These are phyloP conservation scores for Perkinsela sp. DNA, from an alignment of 208 protist species.

Conservation along the genomic window DNA sequence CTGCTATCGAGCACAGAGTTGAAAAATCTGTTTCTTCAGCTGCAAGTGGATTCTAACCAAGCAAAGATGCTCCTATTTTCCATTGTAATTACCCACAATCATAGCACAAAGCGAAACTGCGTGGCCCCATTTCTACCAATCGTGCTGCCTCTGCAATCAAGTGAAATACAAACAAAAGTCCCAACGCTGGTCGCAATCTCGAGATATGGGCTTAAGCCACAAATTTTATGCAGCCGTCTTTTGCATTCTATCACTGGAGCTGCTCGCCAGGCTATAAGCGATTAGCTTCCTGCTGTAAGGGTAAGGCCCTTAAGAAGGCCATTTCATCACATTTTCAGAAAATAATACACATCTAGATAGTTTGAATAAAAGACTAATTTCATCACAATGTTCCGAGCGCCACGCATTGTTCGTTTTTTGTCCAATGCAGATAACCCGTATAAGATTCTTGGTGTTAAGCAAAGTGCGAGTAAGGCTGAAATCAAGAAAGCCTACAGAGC, in stretches of 20 bases:
- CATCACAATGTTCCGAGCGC: not conserved
- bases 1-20: not conserved
- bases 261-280: no score
- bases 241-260: not conserved
- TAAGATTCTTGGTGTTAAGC: constrained; percentile 52
- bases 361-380: no score
- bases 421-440: constrained; percentile 41
- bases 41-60: not conserved
- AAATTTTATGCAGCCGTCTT: not conserved
- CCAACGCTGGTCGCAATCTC: not conserved
- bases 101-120: not conserved
- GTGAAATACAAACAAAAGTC: no score
- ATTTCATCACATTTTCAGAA: no score
- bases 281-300: no score
- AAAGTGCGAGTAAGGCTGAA: constrained; percentile 28
- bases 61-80: not conserved
- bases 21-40: no score
- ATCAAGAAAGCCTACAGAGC: constrained; percentile 67
- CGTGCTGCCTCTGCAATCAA: no score
- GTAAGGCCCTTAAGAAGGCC: no score
- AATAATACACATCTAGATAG: no score
- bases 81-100: not conserved
- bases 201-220: not conserved
- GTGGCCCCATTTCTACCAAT: not conserved
- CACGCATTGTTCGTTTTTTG: constrained; percentile 10